These are phyloP conservation scores for Coemansia sp. DNA, from an alignment of 192 early-diverging fungal species.

Conservation along the genomic window DNA sequence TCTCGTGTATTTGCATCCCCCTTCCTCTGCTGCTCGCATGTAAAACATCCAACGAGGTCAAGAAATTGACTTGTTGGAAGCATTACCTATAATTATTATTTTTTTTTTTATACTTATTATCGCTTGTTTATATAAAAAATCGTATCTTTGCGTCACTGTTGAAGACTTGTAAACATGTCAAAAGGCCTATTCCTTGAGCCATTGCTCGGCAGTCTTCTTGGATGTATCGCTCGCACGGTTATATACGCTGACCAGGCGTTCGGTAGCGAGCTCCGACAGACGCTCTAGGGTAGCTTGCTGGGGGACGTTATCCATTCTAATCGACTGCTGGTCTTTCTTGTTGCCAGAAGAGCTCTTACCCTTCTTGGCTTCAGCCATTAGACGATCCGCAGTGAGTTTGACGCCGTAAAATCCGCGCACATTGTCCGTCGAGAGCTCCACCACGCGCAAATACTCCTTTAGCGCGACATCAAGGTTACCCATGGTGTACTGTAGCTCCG, in stretches of 20 bases:
- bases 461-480: slow-evolving; percentile 68
- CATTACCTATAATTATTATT: slow-evolving; percentile 8
- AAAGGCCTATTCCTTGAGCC: slow-evolving; percentile 28
- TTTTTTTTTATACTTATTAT: slow-evolving; percentile 9
- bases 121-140: background rate
- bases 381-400: slow-evolving; percentile 58
- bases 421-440: slow-evolving; percentile 85
- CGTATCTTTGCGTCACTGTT: background rate
- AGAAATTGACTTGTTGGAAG: background rate
- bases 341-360: slow-evolving; percentile 1
- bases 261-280: slow-evolving; percentile 48
- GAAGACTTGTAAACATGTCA: background rate
- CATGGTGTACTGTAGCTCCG: slow-evolving; percentile 82
- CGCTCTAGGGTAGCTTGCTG: slow-evolving; percentile 42
- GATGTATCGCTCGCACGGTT: slow-evolving; percentile 13
- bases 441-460: slow-evolving; percentile 86
- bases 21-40: background rate
- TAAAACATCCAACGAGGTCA: background rate
- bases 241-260: slow-evolving; percentile 40
- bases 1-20: background rate
- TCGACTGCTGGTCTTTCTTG: background rate
- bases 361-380: slow-evolving; percentile 14
- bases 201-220: slow-evolving; percentile 29
- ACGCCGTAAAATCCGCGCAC: slow-evolving; percentile 89
- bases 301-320: slow-evolving; percentile 22